These are phyloP conservation scores for Yamadazyma laniorum DNA, from an alignment of 805 yeast species.

Conservation along the genomic window DNA sequence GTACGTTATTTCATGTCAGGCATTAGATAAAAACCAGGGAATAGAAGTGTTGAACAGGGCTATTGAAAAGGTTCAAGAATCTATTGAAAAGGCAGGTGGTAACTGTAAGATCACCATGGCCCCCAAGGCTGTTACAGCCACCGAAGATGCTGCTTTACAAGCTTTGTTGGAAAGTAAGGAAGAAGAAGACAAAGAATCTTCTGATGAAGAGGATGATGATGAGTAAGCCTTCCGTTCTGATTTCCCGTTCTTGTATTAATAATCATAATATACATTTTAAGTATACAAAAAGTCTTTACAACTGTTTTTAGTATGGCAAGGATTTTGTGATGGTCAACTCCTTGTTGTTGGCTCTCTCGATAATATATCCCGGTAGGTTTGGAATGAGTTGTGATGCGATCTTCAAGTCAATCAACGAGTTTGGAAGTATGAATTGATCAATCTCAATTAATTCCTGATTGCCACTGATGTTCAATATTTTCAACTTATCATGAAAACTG, in stretches of 20 bases:
- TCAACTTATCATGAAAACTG: conserved; percentile 34
- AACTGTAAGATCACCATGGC: conserved; percentile 92
- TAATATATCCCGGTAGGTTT: conserved; percentile 35
- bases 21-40: conserved; percentile 89
- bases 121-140: conserved; percentile 98
- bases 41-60: conserved; percentile 76
- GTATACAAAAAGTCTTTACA: too few species aligned
- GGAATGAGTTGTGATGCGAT: conserved; percentile 33
- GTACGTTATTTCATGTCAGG: conserved; percentile 89
- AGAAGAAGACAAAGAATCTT: conserved; percentile 80
- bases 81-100: conserved; percentile 77
- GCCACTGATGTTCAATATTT: conserved; percentile 38
- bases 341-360: conserved; percentile 39
- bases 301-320: conserved; percentile 18
- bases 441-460: conserved; percentile 38
- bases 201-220: conserved; percentile 63
- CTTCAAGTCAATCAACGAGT: conserved; percentile 34
- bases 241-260: conserved; percentile 5
- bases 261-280: conserved; percentile 8
- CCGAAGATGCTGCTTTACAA: conserved; percentile 96
- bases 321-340: conserved; percentile 32
- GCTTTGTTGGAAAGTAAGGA: conserved; percentile 93
- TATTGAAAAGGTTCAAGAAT: conserved; percentile 67
- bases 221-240: conserved; percentile 7
- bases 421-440: conserved; percentile 39